Evolutionary conservation across 257 asterid genomes (phyloP).

Genomic region (Lantana camara): DNA sequence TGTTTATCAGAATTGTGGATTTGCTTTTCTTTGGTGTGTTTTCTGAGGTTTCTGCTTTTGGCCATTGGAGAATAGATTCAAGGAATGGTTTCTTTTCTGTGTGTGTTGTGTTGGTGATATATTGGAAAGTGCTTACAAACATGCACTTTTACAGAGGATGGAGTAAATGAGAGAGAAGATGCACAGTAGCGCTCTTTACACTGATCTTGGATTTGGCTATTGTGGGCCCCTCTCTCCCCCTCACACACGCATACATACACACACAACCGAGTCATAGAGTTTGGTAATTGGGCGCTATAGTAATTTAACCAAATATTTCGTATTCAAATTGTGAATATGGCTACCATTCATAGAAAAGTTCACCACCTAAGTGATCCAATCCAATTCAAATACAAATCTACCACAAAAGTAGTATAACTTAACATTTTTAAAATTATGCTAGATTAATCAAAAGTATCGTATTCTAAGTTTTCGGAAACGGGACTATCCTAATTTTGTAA

Average conservation of each 20-base stretch:
- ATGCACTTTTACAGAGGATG: slow-evolving; percentile 34
- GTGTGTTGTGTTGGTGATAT: neutral
- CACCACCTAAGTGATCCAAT: too few relatives aligned
- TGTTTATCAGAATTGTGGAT: slow-evolving; percentile 29
- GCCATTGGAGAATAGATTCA: slow-evolving; percentile 49
- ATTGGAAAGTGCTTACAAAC: slow-evolving; percentile 33
- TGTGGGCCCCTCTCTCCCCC: slow-evolving; percentile 29
- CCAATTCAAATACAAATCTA: too few relatives aligned
- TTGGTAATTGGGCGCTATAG: too few relatives aligned
- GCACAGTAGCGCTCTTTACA: slow-evolving; percentile 20
- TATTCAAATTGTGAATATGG: too few relatives aligned
- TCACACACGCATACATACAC: neutral
- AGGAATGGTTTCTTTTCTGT: neutral
- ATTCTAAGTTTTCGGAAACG: too few relatives aligned
- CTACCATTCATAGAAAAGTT: too few relatives aligned
- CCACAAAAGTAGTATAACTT: too few relatives aligned
- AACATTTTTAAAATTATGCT: too few relatives aligned
- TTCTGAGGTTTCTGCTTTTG: slow-evolving; percentile 47
- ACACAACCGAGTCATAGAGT: too few relatives aligned
- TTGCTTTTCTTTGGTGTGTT: slow-evolving; percentile 34
- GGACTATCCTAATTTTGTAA: too few relatives aligned
- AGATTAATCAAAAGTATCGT: too few relatives aligned
- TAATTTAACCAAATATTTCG: too few relatives aligned
- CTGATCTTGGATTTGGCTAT: slow-evolving; percentile 31
- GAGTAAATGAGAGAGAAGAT: slow-evolving; percentile 14